Conservation (phyloP, 208 protist genomes). For the Leishmania lainsoni region DNA sequence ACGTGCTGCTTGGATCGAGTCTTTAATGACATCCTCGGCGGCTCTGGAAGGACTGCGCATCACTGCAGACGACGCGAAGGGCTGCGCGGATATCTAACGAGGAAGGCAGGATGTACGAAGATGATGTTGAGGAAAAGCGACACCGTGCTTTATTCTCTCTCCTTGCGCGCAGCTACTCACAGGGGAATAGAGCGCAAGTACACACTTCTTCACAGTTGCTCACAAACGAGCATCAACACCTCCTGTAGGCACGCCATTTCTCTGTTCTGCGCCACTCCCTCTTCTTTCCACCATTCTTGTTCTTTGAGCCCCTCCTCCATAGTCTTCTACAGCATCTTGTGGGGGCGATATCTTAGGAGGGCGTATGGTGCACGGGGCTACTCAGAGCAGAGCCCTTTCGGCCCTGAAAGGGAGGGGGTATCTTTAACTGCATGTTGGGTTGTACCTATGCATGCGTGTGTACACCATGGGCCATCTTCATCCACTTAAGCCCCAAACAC, state of each 20-base stretch:
- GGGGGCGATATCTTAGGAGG: neutral
- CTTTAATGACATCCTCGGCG: constrained; percentile 40
- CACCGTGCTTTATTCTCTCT: neutral
- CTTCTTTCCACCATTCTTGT: neutral
- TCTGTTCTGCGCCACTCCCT: neutral
- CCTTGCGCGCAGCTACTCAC: neutral
- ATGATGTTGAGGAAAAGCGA: neutral
- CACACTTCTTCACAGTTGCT: neutral
- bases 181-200: neutral
- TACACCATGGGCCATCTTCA: neutral
- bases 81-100: constrained; percentile 3
- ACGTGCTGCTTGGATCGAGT: constrained; percentile 39
- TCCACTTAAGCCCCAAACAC: neutral
- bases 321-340: neutral
- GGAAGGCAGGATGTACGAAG: neutral
- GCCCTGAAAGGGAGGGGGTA: neutral
- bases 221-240: neutral
- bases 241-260: neutral
- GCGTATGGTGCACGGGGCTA: neutral
- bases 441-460: neutral
- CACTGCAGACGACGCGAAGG: constrained; percentile 45
- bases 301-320: neutral
- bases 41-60: constrained; percentile 55
- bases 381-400: neutral
- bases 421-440: neutral